Base-by-base conservation (phyloP, 148 eudicot species). In the Amaranthus cruentus region DNA sequence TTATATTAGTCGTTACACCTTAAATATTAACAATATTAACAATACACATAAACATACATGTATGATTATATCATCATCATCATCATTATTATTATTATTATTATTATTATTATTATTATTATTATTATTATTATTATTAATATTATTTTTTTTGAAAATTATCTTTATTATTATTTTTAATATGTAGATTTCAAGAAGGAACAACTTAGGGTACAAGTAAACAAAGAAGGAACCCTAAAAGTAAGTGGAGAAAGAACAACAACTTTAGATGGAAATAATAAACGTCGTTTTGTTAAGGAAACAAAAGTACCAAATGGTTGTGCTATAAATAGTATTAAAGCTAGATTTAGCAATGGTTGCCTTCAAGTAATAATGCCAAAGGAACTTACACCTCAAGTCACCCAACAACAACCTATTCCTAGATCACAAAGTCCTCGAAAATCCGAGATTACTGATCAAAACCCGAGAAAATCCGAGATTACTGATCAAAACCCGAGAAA, bases 161-260 rank as follows among this genome's bases (percentile, higher is more conserved):
- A 28, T 28, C 2, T 0, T 28, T 28, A 28, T 28, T 28, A 28
- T 28, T 28, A 28, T 28, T 28, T 28, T 28, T 28, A 28, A 18
- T 44, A 53, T 52, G 6, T 75, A 88, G 92, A 78, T 2, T 90
- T 90, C 77, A 90, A 74, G 73, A 91, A 78, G 73, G 89, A 91
- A 2, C 84, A 91, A 56, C 70, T 91, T 50, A 83, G 68, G 69
- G 83, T 91, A 11, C 91, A 84, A 66, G 81, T 88, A n/a, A 83
- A 18, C 83, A 79, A 74, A 47, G 59, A 5, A 14, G 86, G 88
- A n/a, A 73, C 75, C 73, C 82, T 88, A 28, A 88, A 81, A 73
- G 84, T 91, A 44, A 81, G 85, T 2, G 96, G 92, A 70, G 89
- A 89, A 54, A 83, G 82, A 15, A 75, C 76, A 0, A 7, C 74